phyloP scores from a whole-genome alignment of 2,329 filamentous ascomycete species.

The Stromatinia cepivora region DNA sequence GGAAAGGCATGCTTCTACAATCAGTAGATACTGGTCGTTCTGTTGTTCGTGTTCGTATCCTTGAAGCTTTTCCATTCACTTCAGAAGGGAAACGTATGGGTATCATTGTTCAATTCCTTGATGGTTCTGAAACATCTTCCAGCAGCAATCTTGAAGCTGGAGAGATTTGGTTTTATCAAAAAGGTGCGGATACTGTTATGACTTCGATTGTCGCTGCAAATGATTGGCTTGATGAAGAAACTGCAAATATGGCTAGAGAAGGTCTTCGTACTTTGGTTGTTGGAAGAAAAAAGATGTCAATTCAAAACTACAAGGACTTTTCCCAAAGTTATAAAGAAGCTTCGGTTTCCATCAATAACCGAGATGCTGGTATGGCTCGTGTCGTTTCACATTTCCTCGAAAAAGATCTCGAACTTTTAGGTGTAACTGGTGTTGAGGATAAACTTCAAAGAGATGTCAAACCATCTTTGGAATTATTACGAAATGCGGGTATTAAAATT shows the following conservation, averaged over 20 bases:
- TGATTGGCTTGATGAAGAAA: constrained; percentile 98
- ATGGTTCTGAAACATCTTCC: constrained; percentile 52
- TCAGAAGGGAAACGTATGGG: constrained; percentile 99
- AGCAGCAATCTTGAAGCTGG: constrained; percentile 54
- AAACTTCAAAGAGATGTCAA: constrained; percentile 96
- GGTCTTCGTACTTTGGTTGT: constrained; percentile 91
- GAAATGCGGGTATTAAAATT: constrained; percentile 97
- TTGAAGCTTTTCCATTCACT: constrained; percentile 96
- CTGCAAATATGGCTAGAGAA: constrained; percentile 98
- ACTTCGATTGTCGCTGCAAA: constrained; percentile 90
- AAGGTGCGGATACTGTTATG: constrained; percentile 98
- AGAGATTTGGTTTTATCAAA: constrained; percentile 98
- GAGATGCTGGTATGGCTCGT: constrained; percentile 78
- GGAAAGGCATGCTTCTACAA: constrained; percentile 80
- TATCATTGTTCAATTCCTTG: constrained; percentile 84
- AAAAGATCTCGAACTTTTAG: constrained; percentile 83
- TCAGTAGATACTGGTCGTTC: constrained; percentile 70
- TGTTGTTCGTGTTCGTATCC: constrained; percentile 81
- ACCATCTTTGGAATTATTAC: constrained; percentile 86
- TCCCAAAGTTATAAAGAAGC: constrained; percentile 73
- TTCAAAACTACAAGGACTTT: constrained; percentile 80
- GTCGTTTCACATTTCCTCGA: constrained; percentile 83
- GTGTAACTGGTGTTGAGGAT: constrained; percentile 97
- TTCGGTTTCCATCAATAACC: constrained; percentile 73
- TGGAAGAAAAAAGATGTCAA: constrained; percentile 82